Base-by-base conservation (phyloP, 2,329 filamentous ascomycete genomes). In the Penicillium concentricum region DNA sequence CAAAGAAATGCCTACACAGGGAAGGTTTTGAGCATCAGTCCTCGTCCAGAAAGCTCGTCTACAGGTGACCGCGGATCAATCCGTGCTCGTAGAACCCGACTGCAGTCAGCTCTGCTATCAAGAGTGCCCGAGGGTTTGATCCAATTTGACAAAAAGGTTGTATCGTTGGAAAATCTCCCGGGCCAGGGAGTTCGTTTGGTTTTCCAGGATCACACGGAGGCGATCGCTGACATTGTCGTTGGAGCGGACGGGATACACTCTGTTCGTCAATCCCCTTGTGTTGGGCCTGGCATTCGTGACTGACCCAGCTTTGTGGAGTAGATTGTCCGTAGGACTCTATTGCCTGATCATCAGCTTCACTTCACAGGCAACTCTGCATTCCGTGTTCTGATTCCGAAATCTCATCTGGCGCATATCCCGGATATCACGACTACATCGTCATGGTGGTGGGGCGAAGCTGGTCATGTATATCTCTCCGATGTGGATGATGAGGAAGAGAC, bases 191-290 rank as follows among this genome's bases (percentile, higher is more conserved):
- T 81, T 1, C 60, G 69, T 3, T 67, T 84, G 10, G 45, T 55
- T 0, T 84, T 85, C 55, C 71, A 77, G 13, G 81, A 84, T 59
- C 75, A 76, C 0, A 74, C 74, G 2, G 66, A 73, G 13, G 54
- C 54, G 2, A 58, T 55, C 16, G 75, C 75, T 3, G 80, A 82
- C 58, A 64, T 84, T 0, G 72, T 83, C 1, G 74, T 84, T 2
- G 82, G 81, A 0, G 81, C 79, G 5, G 80, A 84, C 62, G 80
- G 82, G 3, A 82, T 83, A 50, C 76, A 79, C 55, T 82, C 80
- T 5, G 76, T 80, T 61, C 35, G 69, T 57, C 24, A 35, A 32
- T 2, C n/a, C 20, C 13, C 18, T 20, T 16, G 5, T 30, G n/a
- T 16, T 43, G 6, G 0, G 22, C 34, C 13, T 32, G 15, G 13